Base-by-base conservation (phyloP, 1,284 basidiomycete genomes). In the Tilletia horrida region DNA sequence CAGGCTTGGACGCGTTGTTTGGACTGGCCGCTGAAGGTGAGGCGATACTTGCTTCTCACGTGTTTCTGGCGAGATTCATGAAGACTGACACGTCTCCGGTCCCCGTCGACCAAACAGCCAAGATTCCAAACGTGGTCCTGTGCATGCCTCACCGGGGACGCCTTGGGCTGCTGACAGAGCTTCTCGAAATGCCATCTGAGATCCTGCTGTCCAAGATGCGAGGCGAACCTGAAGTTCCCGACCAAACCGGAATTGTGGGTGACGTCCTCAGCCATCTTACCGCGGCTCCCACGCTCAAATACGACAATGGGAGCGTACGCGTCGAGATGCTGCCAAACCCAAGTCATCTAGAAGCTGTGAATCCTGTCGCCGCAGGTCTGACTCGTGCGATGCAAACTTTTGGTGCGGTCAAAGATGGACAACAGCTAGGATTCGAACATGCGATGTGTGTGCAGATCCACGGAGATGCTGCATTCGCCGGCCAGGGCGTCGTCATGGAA, bases 401-500 rank as follows among this genome's bases (percentile, higher is more conserved):
- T 70, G 70, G 9, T 66, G 23, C 59, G 6, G 16, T 40, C 29
- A 42, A 47, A 16, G 14, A 40, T 44, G 16, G 14, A 18, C 4
- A 64, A 21, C n/a, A 31, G 27, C 18, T 40, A 14, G 65, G 57
- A 29, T 59, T 59, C n/a, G 31, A 43, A 3, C n/a, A 62, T 21
- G 65, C 50, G 44, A 89, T 94, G 86, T 91, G 89, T 72, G 88
- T 94, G 0, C 91, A 93, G 76, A 82, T 95, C 43, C 92, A 94
- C 72, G 92, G 92, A 0, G 92, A 94, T 80, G 91, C 91, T 1
- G 91, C 90, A 64, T 93, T 94, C 77, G 87, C 89, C 0, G 92
- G 92, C 0, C 92, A 94, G 82, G 92, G 92, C 2, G 86, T 94
- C 3, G 87, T 93, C n/a, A 92, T 91, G 86, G 92, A 94, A 81